Evolutionary conservation across 140 eudicot genomes (phyloP).

Genomic region (Ambrosia hybrid): DNA sequence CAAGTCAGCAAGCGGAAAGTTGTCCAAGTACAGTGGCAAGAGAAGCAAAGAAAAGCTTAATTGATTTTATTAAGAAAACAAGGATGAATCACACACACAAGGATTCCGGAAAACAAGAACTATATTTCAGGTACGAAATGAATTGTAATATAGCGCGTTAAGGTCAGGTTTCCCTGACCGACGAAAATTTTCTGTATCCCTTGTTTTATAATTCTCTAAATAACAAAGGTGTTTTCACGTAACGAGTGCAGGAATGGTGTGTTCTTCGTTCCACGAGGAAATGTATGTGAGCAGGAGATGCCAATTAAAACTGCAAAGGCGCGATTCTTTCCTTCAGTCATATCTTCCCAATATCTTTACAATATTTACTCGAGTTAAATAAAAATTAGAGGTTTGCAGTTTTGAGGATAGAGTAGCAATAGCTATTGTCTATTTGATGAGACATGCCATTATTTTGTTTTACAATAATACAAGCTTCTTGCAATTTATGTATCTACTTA

Average conservation of each 20-base stretch:
- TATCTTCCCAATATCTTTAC: too few species aligned
- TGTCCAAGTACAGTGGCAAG: constrained; percentile 56
- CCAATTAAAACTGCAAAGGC: constrained; percentile 1
- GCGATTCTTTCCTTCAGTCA: neutral
- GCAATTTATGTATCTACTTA: too few species aligned
- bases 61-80: constrained; percentile 62
- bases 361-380: constrained; percentile 12
- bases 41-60: constrained; percentile 76
- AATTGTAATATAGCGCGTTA: too few species aligned
- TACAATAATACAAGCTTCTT: neutral
- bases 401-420: constrained; percentile 12
- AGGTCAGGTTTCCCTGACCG: too few species aligned
- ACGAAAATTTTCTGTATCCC: neutral
- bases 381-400: constrained; percentile 13
- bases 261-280: too few species aligned
- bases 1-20: constrained; percentile 73
- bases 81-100: constrained; percentile 41
- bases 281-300: neutral
- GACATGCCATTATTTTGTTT: neutral
- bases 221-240: neutral
- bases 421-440: constrained; percentile 16
- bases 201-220: neutral
- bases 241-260: constrained; percentile 3
- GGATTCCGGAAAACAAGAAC: constrained; percentile 57
- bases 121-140: constrained; percentile 49